Base-by-base conservation (phyloP, 2,329 filamentous ascomycete genomes). In the Alternaria conjuncta region DNA sequence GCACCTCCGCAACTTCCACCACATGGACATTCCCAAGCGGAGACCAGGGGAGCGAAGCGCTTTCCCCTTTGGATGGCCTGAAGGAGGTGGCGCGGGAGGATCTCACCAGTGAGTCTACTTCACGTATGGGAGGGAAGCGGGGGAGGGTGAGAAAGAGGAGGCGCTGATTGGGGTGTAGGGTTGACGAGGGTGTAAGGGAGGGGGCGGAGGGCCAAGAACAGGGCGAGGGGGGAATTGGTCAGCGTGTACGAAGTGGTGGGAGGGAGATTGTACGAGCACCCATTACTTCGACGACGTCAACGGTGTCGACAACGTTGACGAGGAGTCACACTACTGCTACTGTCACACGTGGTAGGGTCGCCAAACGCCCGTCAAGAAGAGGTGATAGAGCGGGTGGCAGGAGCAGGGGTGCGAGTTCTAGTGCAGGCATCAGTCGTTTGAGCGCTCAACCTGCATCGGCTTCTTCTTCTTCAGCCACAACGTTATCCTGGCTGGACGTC, bases 1-100 rank as follows among this genome's bases (percentile, higher is more conserved):
- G 70, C 87, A 89, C 72, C 73, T 86, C 56, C 79, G 87, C 56
- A 85, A 85, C 46, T 87, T 84, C 63, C 87, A 89, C 71, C 82
- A 84, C 58, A 74, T 83, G 49, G 79, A 85, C 53, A 80, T 83
- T 45, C 80, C 79, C 18, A 83, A 83, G 70, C 66, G 77, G 30
- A 65, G 66, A 54, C 73, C 76, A 5, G 76, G 76, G 9, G 76
- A 79, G 66, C 67, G 76, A 5, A 72, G 66, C 11, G 76, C 76
- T 5, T 72, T 76, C 32, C 74, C 74, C 2, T 66, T 74, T 56
- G 75, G 75, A 6, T 72, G 67, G 64, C 69, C 69, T 2, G 65
- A 70, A 15, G 60, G 67, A 49, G 66, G 56, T 60, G 36, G 23
- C 18, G n/a, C 25, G 55, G 32, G 15, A 23, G 54, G 50, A n/a